Evolutionary conservation across 768 basidiomycete species (phyloP).

Genomic region (Strobilomyces dryophilus): DNA sequence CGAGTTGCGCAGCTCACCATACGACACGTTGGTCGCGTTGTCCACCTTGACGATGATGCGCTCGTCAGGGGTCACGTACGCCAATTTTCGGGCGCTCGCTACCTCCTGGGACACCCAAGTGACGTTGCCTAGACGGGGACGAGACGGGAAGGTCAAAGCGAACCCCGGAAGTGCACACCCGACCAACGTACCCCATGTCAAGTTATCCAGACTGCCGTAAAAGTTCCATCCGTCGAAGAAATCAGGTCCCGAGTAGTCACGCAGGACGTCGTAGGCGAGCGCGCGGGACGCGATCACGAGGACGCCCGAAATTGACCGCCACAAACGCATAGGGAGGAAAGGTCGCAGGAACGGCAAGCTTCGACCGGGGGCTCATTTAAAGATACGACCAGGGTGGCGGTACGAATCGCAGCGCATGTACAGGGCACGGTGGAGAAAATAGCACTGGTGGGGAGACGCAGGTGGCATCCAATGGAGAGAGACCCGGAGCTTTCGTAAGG

Average conservation of each 20-base stretch:
- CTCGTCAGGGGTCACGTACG: slow-evolving; percentile 56
- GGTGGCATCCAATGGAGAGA: background rate
- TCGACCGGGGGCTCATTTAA: background rate
- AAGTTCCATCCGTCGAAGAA: slow-evolving; percentile 59
- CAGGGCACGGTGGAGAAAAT: background rate
- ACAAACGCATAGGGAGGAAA: background rate
- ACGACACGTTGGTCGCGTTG: slow-evolving; percentile 53
- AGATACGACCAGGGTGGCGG: background rate
- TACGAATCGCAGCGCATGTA: background rate
- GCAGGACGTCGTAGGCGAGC: slow-evolving; percentile 35
- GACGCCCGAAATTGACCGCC: background rate
- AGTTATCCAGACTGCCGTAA: slow-evolving; percentile 46
- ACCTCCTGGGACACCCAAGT: slow-evolving; percentile 49
- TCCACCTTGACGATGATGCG: slow-evolving; percentile 74
- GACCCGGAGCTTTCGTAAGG: background rate
- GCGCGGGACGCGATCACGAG: slow-evolving; percentile 5
- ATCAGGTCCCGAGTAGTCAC: slow-evolving; percentile 41
- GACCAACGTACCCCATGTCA: slow-evolving; percentile 36
- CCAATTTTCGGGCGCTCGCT: slow-evolving; percentile 47
- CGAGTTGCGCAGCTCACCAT: slow-evolving; percentile 52
- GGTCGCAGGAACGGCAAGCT: background rate
- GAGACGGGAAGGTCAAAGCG: background rate
- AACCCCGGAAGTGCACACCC: background rate
- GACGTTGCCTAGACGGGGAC: slow-evolving; percentile 48
- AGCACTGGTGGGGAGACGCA: background rate